Percentiles rank a stretch among this genome's conserved stretches.
These are phyloP conservation scores for Alternaria atra DNA, from an alignment of 2,329 filamentous ascomycete genomes.

Conservation along the genomic window DNA sequence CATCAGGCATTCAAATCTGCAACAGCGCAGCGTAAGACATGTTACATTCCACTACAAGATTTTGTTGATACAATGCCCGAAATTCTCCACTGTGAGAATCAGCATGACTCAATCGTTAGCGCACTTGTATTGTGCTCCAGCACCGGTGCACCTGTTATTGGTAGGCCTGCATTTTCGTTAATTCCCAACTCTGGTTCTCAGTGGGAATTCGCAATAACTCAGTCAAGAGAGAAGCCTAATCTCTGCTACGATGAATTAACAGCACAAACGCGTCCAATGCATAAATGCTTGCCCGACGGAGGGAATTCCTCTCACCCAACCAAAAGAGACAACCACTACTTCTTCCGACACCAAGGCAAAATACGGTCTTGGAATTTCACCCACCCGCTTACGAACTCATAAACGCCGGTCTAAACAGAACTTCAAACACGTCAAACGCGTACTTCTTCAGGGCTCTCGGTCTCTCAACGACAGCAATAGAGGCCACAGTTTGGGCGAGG, in stretches of 20 bases:
- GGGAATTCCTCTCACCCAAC: neutral
- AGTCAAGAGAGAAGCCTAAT: neutral
- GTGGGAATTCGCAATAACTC: neutral
- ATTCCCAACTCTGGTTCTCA: no score
- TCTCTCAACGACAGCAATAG: neutral
- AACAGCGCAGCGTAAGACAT: neutral
- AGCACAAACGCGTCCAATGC: neutral
- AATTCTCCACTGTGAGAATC: no score
- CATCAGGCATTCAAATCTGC: neutral
- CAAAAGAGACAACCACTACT: neutral
- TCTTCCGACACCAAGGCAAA: neutral
- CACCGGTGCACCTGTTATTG: no score
- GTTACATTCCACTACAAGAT: no score
- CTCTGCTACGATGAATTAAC: neutral
- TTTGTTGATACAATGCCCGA: neutral
- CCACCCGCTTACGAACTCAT: neutral
- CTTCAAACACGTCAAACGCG: neutral
- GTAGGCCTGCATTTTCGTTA: no score
- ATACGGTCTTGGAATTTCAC: neutral
- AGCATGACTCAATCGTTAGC: no score
- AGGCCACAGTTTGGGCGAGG: constrained; percentile 1
- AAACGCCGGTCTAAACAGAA: neutral
- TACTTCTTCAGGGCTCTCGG: neutral
- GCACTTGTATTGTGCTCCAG: no score
- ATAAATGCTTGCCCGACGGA: neutral